Evolutionary conservation across 306 rosid species (phyloP).

Genomic region (Malus sieversii): DNA sequence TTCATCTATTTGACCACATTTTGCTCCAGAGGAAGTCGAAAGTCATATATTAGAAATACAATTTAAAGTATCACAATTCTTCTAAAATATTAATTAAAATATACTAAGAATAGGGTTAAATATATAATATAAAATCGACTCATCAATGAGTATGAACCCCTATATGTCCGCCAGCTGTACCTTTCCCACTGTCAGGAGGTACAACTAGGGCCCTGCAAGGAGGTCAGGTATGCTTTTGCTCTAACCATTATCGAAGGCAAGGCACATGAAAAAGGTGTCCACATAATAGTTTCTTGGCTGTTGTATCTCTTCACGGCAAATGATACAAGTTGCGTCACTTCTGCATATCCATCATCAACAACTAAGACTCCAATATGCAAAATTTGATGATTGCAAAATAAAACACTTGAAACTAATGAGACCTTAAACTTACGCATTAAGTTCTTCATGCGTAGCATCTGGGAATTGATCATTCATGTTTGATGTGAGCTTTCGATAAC

Average conservation of each 20-base stretch:
- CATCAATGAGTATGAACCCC: slow-evolving; percentile 37
- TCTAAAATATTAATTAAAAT: no score
- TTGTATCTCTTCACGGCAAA: slow-evolving; percentile 97
- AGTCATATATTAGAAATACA: no score
- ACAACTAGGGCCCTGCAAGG: slow-evolving; percentile 96
- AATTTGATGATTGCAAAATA: not conserved
- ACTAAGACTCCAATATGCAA: slow-evolving; percentile 7
- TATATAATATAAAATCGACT: no score
- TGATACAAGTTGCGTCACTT: slow-evolving; percentile 92
- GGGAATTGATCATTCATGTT: slow-evolving; percentile 98
- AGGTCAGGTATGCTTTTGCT: slow-evolving; percentile 96
- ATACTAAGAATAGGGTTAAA: no score
- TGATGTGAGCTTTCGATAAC: slow-evolving; percentile 90
- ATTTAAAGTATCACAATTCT: no score
- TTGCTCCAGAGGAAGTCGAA: no score
- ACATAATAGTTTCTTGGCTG: slow-evolving; percentile 89
- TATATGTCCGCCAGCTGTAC: slow-evolving; percentile 54
- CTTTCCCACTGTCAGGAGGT: slow-evolving; percentile 72
- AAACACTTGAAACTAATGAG: not conserved
- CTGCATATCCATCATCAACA: slow-evolving; percentile 41
- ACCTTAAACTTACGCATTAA: slow-evolving; percentile 62
- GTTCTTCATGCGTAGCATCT: slow-evolving; percentile 95
- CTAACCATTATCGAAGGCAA: slow-evolving; percentile 97
- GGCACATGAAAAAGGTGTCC: slow-evolving; percentile 95
- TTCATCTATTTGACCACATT: no score